Evolutionary conservation across 495 filamentous ascomycete genomes (phyloP).

Genomic region (Tuber melanosporum): DNA sequence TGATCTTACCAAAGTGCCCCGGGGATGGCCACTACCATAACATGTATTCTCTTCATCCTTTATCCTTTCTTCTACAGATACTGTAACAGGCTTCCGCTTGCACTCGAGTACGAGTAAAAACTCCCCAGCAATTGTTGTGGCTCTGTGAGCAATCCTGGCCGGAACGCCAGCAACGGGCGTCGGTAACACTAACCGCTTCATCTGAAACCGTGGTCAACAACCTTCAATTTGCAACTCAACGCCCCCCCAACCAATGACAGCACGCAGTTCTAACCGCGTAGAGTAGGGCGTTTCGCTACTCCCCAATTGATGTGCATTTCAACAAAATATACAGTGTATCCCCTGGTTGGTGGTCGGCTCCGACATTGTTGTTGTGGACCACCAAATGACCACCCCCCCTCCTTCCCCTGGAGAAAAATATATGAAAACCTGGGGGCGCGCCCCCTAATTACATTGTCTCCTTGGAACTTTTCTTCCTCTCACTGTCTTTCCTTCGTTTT

Average conservation of each 20-base stretch:
- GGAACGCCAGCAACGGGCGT: background rate
- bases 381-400: background rate
- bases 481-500: constrained; percentile 6
- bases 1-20: background rate
- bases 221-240: background rate
- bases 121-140: background rate
- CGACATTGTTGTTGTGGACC: background rate
- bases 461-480: constrained; percentile 1
- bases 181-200: constrained; percentile 3
- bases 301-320: background rate
- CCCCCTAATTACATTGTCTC: background rate
- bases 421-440: background rate
- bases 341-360: background rate
- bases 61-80: background rate
- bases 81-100: background rate
- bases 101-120: background rate
- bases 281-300: background rate
- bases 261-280: background rate
- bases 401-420: background rate
- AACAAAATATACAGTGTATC: background rate
- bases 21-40: background rate
- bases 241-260: background rate
- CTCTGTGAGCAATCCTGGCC: background rate
- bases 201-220: background rate
- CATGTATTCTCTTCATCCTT: background rate